Percentiles rank a stretch among this genome's conserved stretches.
phyloP scores from a whole-genome alignment of 1,284 basidiomycete species.

The Earliella scabrosa region DNA sequence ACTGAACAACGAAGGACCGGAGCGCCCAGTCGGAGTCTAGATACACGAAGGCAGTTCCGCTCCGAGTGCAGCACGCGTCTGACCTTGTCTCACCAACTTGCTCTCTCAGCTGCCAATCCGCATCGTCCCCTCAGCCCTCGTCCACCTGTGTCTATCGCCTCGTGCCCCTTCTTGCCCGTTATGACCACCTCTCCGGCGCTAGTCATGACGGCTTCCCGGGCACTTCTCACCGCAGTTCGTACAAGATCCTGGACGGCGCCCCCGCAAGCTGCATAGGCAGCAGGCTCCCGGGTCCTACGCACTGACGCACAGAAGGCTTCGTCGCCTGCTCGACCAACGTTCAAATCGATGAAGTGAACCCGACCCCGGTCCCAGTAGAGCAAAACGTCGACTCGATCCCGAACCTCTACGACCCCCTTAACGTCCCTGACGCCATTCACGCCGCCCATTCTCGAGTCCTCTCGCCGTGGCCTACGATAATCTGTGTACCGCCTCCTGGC shows the following conservation, averaged over 20 bases:
- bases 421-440: neutral
- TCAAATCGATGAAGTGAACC: neutral
- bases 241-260: neutral
- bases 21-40: no score
- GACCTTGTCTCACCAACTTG: no score
- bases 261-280: neutral
- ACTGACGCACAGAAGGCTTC: neutral
- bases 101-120: neutral
- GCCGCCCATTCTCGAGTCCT: neutral
- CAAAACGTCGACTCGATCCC: neutral
- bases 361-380: neutral
- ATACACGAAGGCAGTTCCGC: no score
- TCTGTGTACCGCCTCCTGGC: neutral
- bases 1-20: no score
- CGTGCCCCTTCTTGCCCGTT: neutral
- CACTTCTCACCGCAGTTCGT: neutral
- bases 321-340: neutral
- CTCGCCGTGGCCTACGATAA: neutral
- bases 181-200: neutral
- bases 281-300: no score
- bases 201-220: neutral
- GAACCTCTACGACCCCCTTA: neutral
- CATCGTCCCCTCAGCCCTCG: no score
- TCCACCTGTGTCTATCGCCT: no score
- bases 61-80: no score